Percentiles rank a stretch among this genome's conserved stretches.
These are phyloP conservation scores for Chalciporus chontae DNA, from an alignment of 768 basidiomycete genomes.

Conservation along the genomic window DNA sequence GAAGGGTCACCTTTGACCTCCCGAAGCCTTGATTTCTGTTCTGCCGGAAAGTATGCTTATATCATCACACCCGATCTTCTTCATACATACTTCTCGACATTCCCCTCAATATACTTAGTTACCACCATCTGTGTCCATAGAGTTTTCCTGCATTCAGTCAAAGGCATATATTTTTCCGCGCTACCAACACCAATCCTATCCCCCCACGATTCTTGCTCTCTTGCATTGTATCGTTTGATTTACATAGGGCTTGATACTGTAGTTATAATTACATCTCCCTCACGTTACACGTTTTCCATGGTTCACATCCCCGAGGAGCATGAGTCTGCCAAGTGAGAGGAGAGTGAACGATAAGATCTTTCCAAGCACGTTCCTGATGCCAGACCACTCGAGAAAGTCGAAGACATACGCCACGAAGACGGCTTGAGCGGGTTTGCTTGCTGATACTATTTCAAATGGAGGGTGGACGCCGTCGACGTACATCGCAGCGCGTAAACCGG, in stretches of 20 bases:
- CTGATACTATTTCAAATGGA: conserved; percentile 43
- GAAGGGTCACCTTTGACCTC: conserved; percentile 21
- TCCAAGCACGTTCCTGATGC: conserved; percentile 32
- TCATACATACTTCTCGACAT: background rate
- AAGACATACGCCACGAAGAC: conserved; percentile 33
- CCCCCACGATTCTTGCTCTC: background rate
- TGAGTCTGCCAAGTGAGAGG: conserved; percentile 2
- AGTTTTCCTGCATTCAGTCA: background rate
- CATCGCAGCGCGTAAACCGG: conserved; percentile 35
- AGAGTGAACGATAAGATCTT: conserved; percentile 16
- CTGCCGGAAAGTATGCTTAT: background rate
- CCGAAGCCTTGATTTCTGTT: conserved; percentile 6
- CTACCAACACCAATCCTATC: background rate
- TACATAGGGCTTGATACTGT: conserved; percentile 5
- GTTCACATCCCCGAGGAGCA: background rate
- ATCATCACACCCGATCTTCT: background rate
- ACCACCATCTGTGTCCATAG: conserved; percentile 7
- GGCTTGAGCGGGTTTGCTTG: conserved; percentile 28
- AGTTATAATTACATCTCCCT: conserved; percentile 1
- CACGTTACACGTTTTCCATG: background rate
- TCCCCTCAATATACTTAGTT: background rate
- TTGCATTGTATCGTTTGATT: conserved; percentile 5
- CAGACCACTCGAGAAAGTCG: conserved; percentile 37
- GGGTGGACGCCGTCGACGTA: conserved; percentile 30
- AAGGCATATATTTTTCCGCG: conserved; percentile 1